Base-by-base conservation (phyloP, 768 basidiomycete genomes). In the Auricularia cornea region DNA sequence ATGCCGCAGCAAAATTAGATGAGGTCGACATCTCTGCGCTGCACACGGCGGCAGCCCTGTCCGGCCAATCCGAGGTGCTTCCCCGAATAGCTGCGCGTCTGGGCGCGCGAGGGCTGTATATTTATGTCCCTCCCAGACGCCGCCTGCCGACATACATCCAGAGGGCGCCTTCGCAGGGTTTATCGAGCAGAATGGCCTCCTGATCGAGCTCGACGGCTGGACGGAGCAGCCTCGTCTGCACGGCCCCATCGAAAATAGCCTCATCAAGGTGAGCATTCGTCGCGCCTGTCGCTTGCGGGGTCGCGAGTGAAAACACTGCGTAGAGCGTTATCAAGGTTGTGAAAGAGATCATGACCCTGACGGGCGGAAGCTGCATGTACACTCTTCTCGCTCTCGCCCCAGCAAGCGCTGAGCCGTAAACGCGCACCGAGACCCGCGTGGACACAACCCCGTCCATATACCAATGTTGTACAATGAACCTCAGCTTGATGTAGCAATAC, bases 121-220 rank as follows among this genome's bases (percentile, higher is more conserved):
- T 40, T 20, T 11, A 26, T 20, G 29, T n/a, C 4, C 60, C 29
- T 6, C 41, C 35, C 10, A 51, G 44, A 54, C 44, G 11, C 44
- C 44, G 11, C 61, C 61, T 18, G 61, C 28, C 61, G 41, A 62
- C n/a, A 51, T 35, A 16, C 31, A 41, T 6, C 52, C 61, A 12
- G 44, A 62, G 16, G 54, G 54, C 18, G 54, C 26, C 26, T 62
- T 51, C 52, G 31, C 32, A 35, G 61, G 35, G 6, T 62, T 62
- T n/a, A n/a, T 48, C 28, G 40, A 48, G 31, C 41, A 62, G 16
- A 52, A 62, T 48, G 61, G 61, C 6, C 40, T 51, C 23, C n/a
- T 62, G 5, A 29, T 62, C 48, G 61, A 62, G 26, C 23, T 62
- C 12, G 61, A 62, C 52, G 61, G 61, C 18, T 62, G 61, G 61